Evolutionary conservation across 1,139 yeast genomes (phyloP).

Genomic region (Lodderomyces jiufengensis): DNA sequence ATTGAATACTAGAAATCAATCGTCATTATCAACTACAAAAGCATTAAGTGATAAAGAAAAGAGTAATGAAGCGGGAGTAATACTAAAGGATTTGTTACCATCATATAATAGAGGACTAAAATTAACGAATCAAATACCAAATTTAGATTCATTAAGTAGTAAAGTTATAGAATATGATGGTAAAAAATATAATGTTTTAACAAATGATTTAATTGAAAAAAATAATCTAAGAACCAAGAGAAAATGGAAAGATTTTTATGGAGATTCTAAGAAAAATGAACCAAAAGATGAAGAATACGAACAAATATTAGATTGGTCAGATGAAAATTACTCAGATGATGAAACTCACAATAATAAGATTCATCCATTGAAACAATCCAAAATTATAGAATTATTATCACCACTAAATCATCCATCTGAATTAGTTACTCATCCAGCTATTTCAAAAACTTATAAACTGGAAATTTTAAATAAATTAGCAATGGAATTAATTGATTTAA

Average conservation of each 20-base stretch:
- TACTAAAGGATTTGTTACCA: constrained; percentile 14
- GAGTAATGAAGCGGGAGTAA: constrained; percentile 7
- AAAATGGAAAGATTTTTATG: constrained; percentile 28
- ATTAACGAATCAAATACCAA: constrained; percentile 16
- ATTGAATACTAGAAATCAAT: constrained; percentile 18
- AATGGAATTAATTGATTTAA: constrained; percentile 66
- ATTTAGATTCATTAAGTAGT: constrained; percentile 24
- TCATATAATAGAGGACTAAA: constrained; percentile 38
- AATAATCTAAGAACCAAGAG: constrained; percentile 29
- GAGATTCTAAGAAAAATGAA: constrained; percentile 27
- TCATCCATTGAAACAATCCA: constrained; percentile 35
- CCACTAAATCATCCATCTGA: constrained; percentile 84
- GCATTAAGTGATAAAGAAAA: constrained; percentile 1
- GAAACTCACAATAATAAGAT: constrained; percentile 22
- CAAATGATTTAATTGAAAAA: constrained; percentile 33
- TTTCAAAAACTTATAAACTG: constrained; percentile 61
- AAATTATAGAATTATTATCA: constrained; percentile 55
- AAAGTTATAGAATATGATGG: constrained; percentile 44
- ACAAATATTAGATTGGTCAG: constrained; percentile 21
- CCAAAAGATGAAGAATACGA: constrained; percentile 25
- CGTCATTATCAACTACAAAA: neutral
- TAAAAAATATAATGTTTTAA: constrained; percentile 36
- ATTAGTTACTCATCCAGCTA: constrained; percentile 65
- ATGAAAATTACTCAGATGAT: constrained; percentile 25
- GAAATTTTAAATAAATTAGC: constrained; percentile 54